phyloP scores from a whole-genome alignment of 805 yeast genomes.

The Komagataella kurtzmanii region DNA sequence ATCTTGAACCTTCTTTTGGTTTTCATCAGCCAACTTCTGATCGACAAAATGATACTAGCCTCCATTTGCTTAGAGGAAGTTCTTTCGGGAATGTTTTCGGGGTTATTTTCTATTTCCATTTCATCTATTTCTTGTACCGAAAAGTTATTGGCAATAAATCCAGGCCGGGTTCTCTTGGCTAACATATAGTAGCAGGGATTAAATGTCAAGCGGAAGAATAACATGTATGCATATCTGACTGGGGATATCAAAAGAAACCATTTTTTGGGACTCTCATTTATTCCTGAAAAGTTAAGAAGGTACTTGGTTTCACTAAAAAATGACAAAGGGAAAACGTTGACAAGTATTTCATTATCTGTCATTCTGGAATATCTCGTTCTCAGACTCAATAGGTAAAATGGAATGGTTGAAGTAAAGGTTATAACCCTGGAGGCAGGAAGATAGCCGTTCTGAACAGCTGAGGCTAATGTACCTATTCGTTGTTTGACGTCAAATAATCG shows the following conservation, averaged over 20 bases:
- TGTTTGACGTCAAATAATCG: constrained; percentile 13
- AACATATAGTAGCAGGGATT: constrained; percentile 22
- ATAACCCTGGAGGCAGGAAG: constrained; percentile 11
- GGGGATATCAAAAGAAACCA: constrained; percentile 5
- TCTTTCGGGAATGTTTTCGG: constrained; percentile 5
- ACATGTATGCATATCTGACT: constrained; percentile 6
- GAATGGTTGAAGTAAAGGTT: constrained; percentile 14
- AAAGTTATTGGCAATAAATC: constrained; percentile 19
- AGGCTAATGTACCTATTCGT: constrained; percentile 3
- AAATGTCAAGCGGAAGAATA: constrained; percentile 10
- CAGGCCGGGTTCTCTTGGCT: constrained; percentile 18
- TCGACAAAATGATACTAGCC: not conserved
- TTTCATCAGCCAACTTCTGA: not conserved
- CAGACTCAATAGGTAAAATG: constrained; percentile 14
- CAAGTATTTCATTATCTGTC: constrained; percentile 6
- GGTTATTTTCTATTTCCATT: constrained; percentile 18
- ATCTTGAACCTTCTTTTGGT: not conserved
- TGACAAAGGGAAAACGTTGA: constrained; percentile 11
- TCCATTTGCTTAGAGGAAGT: not conserved
- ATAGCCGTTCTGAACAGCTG: constrained; percentile 9
- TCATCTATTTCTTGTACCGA: constrained; percentile 16
- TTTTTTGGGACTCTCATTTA: constrained; percentile 5
- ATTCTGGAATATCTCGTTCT: constrained; percentile 9
- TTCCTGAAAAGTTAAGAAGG: not conserved
- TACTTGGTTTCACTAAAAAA: constrained; percentile 5